Conservation (phyloP, 164 flowering plant genomes). For the Sextonia rubra region DNA sequence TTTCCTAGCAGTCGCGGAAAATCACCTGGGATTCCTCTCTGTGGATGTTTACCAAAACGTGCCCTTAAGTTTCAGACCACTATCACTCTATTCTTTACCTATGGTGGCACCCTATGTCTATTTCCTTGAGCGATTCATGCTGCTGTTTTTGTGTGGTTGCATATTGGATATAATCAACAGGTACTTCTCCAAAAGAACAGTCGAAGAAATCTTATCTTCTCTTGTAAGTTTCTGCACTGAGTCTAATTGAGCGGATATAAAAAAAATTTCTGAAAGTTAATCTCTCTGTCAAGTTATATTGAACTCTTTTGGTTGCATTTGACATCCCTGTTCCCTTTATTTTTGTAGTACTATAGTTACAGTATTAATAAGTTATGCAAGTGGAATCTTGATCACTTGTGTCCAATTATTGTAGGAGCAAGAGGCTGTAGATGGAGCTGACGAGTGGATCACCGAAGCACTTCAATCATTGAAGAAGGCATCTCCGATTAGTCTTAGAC, state of each 20-base stretch:
- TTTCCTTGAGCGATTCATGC: no score
- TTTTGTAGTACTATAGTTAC: no score
- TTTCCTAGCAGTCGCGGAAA: no score
- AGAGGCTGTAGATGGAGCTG: constrained; percentile 32
- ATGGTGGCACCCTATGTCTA: neutral
- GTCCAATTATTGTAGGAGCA: constrained; percentile 34
- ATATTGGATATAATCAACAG: constrained; percentile 63
- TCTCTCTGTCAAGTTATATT: no score
- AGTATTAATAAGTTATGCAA: neutral
- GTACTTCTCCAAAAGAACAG: constrained; percentile 31
- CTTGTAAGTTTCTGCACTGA: constrained; percentile 43
- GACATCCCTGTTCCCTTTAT: no score
- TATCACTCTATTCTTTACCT: no score
- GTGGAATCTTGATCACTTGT: neutral
- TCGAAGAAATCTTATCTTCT: constrained; percentile 32
- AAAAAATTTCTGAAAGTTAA: no score
- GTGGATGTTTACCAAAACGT: no score
- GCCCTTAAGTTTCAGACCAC: no score
- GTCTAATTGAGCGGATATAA: neutral
- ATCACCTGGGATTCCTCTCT: no score
- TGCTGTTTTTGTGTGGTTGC: constrained; percentile 8
- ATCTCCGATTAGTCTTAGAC: constrained; percentile 78
- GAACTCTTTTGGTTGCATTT: no score
- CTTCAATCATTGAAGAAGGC: constrained; percentile 60
- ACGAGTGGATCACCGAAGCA: constrained; percentile 51